Conservation (phyloP, 2,329 filamentous ascomycete genomes). For the Paecilomyces sp. region DNA sequence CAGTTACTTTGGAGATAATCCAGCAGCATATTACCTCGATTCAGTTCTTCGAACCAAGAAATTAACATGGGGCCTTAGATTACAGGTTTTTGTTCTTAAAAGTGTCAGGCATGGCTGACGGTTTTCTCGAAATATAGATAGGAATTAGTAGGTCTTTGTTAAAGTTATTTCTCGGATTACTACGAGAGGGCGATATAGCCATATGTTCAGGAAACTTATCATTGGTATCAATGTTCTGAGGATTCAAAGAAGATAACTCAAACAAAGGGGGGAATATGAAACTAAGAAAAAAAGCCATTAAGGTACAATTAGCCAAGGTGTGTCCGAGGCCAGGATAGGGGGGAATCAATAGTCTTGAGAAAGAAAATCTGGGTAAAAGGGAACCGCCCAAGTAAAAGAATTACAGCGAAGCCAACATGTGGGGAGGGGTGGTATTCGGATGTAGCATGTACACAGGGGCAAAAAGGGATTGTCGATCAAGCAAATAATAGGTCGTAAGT, state of each 20-base stretch:
- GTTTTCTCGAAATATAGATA: too few relatives aligned
- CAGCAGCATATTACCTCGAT: neutral
- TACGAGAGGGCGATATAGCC: neutral
- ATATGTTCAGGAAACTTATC: neutral
- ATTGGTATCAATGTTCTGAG: neutral
- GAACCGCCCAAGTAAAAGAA: conserved; percentile 11
- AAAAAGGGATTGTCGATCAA: neutral
- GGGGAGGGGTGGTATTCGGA: conserved; percentile 5
- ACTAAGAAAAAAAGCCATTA: conserved; percentile 6
- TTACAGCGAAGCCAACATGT: conserved; percentile 3
- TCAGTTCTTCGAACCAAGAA: too few relatives aligned
- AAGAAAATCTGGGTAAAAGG: conserved; percentile 4
- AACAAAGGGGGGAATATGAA: conserved; percentile 10
- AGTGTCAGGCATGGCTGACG: too few relatives aligned
- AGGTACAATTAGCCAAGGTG: neutral
- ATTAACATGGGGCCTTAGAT: too few relatives aligned
- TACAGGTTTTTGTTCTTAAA: too few relatives aligned
- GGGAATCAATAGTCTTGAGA: conserved; percentile 6
- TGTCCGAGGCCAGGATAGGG: neutral
- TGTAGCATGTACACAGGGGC: conserved; percentile 8
- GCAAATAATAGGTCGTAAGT: conserved; percentile 3
- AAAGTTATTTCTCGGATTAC: neutral
- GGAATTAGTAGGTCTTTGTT: too few relatives aligned
- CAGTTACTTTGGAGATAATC: neutral
- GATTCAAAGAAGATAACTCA: neutral